Percentiles rank a stretch among this genome's conserved stretches.
These are phyloP conservation scores for Lipomyces yamanashiensis DNA, from an alignment of 805 yeast species.

Conservation along the genomic window DNA sequence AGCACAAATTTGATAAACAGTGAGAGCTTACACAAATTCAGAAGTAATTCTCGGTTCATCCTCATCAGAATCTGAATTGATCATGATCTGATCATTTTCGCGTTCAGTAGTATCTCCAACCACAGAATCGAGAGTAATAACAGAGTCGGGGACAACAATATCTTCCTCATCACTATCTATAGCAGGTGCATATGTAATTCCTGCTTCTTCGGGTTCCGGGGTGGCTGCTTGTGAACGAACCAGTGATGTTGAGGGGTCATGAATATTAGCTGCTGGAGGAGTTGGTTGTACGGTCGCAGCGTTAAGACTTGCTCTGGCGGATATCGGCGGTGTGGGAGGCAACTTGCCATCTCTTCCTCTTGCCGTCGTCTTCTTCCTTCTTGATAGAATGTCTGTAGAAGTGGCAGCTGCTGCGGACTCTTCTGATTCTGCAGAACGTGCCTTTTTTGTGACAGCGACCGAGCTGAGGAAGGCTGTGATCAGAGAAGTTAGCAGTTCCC, in stretches of 20 bases:
- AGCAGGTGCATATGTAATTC: conserved; percentile 5
- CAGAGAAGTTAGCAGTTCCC: not conserved
- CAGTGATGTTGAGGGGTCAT: not conserved
- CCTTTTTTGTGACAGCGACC: conserved; percentile 12
- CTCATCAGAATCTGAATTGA: conserved; percentile 12
- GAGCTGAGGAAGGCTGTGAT: conserved; percentile 19
- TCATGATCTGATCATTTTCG: conserved; percentile 10
- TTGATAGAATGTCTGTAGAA: not conserved
- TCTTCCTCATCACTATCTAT: conserved; percentile 3
- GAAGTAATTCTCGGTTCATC: conserved; percentile 13
- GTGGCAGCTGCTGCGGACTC: not conserved
- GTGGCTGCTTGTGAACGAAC: not conserved
- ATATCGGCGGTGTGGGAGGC: not conserved
- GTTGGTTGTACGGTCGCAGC: no score
- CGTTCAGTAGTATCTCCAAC: not conserved
- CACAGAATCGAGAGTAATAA: not conserved
- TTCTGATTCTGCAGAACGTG: not conserved
- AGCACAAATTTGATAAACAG: not conserved
- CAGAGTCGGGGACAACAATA: not conserved
- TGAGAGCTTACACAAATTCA: conserved; percentile 3
- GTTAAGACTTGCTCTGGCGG: not conserved
- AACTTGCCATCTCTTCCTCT: not conserved
- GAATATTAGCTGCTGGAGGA: not conserved
- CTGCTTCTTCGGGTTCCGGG: not conserved
- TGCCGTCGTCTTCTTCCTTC: not conserved